Conservation (phyloP, 2,329 filamentous ascomycete genomes). For the Fusarium virguliforme region DNA sequence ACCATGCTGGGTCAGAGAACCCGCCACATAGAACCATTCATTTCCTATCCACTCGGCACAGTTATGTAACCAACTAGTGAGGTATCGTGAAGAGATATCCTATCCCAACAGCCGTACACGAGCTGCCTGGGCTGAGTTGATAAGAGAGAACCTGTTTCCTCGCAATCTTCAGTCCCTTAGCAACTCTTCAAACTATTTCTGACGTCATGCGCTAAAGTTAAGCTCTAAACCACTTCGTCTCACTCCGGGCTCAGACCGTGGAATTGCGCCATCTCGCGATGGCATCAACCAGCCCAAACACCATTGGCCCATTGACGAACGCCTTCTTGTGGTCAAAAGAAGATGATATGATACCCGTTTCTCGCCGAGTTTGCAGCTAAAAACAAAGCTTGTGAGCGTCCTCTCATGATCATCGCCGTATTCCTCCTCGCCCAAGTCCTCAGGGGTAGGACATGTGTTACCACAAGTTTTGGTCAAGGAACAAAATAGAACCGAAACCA, state of each 20-base stretch:
- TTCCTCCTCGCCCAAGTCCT: neutral
- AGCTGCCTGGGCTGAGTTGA: neutral
- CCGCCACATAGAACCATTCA: neutral
- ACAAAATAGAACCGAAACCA: neutral
- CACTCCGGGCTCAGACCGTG: conserved; percentile 24
- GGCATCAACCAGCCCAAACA: conserved; percentile 13
- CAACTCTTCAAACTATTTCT: neutral
- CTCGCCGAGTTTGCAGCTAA: no score
- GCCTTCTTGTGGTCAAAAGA: neutral
- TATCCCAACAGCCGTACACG: neutral
- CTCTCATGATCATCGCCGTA: neutral
- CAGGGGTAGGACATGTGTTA: neutral
- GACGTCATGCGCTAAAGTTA: conserved; percentile 10
- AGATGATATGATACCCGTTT: neutral
- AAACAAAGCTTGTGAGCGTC: neutral
- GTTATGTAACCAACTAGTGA: neutral
- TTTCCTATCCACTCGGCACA: conserved; percentile 1
- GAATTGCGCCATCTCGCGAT: conserved; percentile 32
- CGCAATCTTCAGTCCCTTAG: neutral
- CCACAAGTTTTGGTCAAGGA: neutral
- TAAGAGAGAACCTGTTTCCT: neutral
- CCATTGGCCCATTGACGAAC: neutral
- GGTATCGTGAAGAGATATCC: neutral
- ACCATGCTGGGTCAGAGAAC: conserved; percentile 6
- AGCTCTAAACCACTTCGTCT: conserved; percentile 7